Percentiles rank a stretch among this genome's conserved stretches.
Evolutionary conservation across 2,329 filamentous ascomycete genomes (phyloP).

Genomic region (Penicillium brasilianum): DNA sequence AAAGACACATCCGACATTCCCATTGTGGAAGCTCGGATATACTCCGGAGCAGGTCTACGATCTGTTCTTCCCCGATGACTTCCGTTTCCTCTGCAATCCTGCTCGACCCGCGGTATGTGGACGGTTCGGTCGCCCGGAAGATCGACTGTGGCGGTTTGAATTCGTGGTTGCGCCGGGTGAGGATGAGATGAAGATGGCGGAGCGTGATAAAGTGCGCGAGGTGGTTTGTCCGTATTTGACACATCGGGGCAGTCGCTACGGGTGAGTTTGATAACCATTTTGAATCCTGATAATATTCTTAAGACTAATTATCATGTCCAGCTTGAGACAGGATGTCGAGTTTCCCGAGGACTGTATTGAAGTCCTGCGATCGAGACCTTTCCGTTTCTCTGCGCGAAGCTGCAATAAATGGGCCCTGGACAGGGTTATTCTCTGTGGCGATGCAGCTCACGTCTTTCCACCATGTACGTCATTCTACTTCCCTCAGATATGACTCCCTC

Average conservation of each 20-base stretch:
- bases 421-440: constrained; percentile 53
- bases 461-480: constrained; percentile 45
- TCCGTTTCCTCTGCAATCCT: constrained; percentile 53
- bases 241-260: constrained; percentile 33
- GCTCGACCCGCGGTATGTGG: constrained; percentile 51
- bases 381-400: constrained; percentile 52
- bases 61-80: constrained; percentile 53
- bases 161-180: constrained; percentile 39
- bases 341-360: constrained; percentile 55
- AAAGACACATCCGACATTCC: constrained; percentile 55
- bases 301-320: constrained; percentile 10
- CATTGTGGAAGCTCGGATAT: constrained; percentile 55
- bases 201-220: constrained; percentile 22
- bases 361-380: constrained; percentile 53
- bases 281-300: neutral
- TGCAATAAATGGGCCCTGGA: constrained; percentile 55
- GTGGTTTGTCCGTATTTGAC: constrained; percentile 36
- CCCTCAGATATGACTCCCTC: neutral
- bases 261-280: constrained; percentile 16
- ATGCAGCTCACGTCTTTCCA: constrained; percentile 60
- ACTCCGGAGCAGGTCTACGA: constrained; percentile 55
- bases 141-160: constrained; percentile 53
- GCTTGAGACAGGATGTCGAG: constrained; percentile 35
- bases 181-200: constrained; percentile 37
- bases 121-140: constrained; percentile 49